These are phyloP conservation scores for Micractinium sp. DNA, from an alignment of 139 green algal genomes.

Conservation along the genomic window DNA sequence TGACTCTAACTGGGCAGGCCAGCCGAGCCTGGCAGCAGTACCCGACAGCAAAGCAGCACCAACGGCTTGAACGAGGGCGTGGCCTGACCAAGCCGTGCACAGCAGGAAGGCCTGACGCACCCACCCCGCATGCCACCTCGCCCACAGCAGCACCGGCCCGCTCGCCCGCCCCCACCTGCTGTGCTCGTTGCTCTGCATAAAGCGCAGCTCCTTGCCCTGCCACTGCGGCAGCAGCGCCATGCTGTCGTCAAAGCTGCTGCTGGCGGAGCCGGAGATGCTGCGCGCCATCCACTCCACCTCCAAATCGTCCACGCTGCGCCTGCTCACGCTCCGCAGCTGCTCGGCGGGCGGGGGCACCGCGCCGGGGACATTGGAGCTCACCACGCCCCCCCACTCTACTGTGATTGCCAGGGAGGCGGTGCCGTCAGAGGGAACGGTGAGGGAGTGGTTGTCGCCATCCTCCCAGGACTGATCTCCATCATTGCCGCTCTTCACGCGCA, in stretches of 20 bases:
- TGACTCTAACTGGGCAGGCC: too few relatives aligned
- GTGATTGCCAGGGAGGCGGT: constrained; percentile 1
- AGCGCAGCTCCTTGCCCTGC: constrained; percentile 60
- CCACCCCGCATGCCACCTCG: background rate
- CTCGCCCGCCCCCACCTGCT: constrained; percentile 18
- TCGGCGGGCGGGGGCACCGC: background rate
- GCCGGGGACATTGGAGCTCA: background rate
- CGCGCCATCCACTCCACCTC: background rate
- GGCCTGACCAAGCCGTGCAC: too few relatives aligned
- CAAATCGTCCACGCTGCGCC: background rate
- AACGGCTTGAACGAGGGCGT: too few relatives aligned
- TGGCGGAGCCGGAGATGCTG: background rate
- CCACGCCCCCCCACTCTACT: constrained; percentile 15
- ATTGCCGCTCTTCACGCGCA: constrained; percentile 42
- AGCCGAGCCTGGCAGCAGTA: too few relatives aligned
- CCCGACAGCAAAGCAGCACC: too few relatives aligned
- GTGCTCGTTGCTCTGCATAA: constrained; percentile 88
- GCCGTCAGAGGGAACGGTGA: constrained; percentile 55
- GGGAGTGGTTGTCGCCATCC: constrained; percentile 62
- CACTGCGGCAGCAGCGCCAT: constrained; percentile 49
- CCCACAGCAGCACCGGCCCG: background rate
- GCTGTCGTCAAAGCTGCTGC: constrained; percentile 20
- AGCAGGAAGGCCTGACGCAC: too few relatives aligned
- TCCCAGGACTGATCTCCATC: constrained; percentile 63
- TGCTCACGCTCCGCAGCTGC: background rate